Conservation (phyloP, 257 asterid genomes). For the Orobanche coerulescens region DNA sequence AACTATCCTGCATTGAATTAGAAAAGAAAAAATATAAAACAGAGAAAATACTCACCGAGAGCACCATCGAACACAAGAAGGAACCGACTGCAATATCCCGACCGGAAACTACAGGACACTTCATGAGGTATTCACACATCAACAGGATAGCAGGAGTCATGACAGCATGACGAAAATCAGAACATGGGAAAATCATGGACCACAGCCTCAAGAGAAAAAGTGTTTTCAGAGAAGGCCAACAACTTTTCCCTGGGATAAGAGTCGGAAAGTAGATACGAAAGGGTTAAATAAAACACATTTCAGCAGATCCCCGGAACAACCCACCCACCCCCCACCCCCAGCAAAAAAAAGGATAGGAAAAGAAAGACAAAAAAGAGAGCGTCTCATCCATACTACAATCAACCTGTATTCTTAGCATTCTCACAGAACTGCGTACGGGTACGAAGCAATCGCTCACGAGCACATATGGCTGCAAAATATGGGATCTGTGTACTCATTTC, state of each 20-base stretch:
- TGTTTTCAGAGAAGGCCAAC: slow-evolving; percentile 92
- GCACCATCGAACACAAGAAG: slow-evolving; percentile 86
- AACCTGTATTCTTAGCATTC: slow-evolving; percentile 67
- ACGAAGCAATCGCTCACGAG: slow-evolving; percentile 71
- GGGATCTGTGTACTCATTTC: slow-evolving; percentile 95
- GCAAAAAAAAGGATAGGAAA: too few relatives aligned
- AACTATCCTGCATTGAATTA: background rate
- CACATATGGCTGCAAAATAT: slow-evolving; percentile 94
- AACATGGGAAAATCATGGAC: slow-evolving; percentile 94
- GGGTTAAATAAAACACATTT: slow-evolving; percentile 2
- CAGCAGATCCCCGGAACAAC: too few relatives aligned
- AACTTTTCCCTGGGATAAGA: slow-evolving; percentile 50
- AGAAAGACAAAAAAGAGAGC: background rate
- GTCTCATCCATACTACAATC: background rate
- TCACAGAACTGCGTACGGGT: slow-evolving; percentile 59
- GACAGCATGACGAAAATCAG: slow-evolving; percentile 90
- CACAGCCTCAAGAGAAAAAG: slow-evolving; percentile 72
- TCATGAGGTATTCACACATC: slow-evolving; percentile 83
- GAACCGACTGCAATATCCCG: slow-evolving; percentile 72
- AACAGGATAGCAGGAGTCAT: slow-evolving; percentile 77
- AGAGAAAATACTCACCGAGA: slow-evolving; percentile 54
- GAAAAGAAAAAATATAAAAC: background rate
- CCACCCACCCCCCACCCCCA: too few relatives aligned
- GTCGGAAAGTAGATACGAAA: slow-evolving; percentile 8
- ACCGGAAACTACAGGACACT: slow-evolving; percentile 66